phyloP scores from a whole-genome alignment of 495 filamentous ascomycete genomes.

The Aspergillus mulundensis region DNA sequence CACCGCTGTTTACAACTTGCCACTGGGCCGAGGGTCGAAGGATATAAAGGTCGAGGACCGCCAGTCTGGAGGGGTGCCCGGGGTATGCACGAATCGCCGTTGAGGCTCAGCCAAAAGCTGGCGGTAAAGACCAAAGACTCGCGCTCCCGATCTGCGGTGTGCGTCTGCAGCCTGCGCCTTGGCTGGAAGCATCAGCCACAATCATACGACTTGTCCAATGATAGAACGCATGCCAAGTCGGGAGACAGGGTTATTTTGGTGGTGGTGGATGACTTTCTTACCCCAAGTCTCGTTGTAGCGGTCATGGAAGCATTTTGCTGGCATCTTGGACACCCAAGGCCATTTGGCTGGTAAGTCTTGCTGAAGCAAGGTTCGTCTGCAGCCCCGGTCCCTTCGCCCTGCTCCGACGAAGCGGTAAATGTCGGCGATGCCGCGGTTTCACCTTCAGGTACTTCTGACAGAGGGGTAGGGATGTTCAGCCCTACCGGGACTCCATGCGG shows the following conservation, averaged over 20 bases:
- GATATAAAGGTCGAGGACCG: conserved; percentile 1
- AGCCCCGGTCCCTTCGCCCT: background rate
- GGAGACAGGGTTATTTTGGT: conserved; percentile 1
- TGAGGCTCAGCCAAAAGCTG: conserved; percentile 1
- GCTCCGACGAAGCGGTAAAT: conserved; percentile 1
- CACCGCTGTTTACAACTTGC: conserved; percentile 1
- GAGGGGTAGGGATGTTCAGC: conserved; percentile 10
- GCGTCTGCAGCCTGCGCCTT: conserved; percentile 1
- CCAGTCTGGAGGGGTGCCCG: background rate
- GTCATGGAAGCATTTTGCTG: background rate
- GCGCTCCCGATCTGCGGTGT: conserved; percentile 1
- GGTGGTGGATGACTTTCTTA: background rate
- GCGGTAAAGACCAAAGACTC: conserved; percentile 5
- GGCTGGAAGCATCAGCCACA: conserved; percentile 2
- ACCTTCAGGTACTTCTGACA: background rate
- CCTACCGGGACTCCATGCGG: conserved; percentile 12
- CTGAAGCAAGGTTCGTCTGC: background rate
- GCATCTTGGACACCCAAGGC: background rate
- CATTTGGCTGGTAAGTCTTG: background rate
- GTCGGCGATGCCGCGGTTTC: background rate
- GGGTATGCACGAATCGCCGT: background rate
- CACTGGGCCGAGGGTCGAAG: background rate
- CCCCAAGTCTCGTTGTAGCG: background rate
- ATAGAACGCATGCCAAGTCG: background rate
- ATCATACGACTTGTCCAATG: background rate